These are phyloP conservation scores for Athelia sp. DNA, from an alignment of 1,284 basidiomycete genomes.

Conservation along the genomic window DNA sequence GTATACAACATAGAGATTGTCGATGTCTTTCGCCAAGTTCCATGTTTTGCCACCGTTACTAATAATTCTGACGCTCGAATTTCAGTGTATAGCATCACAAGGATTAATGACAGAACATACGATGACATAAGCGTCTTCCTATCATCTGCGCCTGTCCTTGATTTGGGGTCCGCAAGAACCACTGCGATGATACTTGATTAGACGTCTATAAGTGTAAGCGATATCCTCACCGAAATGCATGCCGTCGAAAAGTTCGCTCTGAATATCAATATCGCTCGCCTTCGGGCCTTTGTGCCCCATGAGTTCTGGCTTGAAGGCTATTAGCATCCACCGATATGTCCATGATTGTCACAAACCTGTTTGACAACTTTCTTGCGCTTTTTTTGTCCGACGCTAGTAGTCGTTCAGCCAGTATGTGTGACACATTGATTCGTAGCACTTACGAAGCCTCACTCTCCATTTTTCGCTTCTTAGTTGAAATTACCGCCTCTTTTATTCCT, in stretches of 20 bases:
- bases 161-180: conserved; percentile 74
- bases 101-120: conserved; percentile 34
- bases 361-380: conserved; percentile 54
- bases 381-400: conserved; percentile 50
- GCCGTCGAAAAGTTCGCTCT: conserved; percentile 65
- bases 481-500: conserved; percentile 1
- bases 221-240: conserved; percentile 69
- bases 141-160: conserved; percentile 62
- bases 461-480: conserved; percentile 60
- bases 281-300: conserved; percentile 57
- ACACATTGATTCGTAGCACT: conserved; percentile 9
- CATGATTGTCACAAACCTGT: conserved; percentile 36
- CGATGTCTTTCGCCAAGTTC: conserved; percentile 53
- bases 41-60: conserved; percentile 72
- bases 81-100: neutral
- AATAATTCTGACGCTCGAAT: conserved; percentile 49
- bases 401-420: neutral
- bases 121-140: conserved; percentile 59
- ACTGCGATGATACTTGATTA: conserved; percentile 35
- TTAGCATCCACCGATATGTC: conserved; percentile 5
- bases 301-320: neutral
- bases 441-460: conserved; percentile 56
- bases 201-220: neutral
- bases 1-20: conserved; percentile 53
- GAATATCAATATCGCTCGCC: conserved; percentile 50